Percentiles rank a stretch among this genome's conserved stretches.
These are phyloP conservation scores for Pseudogymnoascus destructans DNA, from an alignment of 2,329 filamentous ascomycete species.

Conservation along the genomic window DNA sequence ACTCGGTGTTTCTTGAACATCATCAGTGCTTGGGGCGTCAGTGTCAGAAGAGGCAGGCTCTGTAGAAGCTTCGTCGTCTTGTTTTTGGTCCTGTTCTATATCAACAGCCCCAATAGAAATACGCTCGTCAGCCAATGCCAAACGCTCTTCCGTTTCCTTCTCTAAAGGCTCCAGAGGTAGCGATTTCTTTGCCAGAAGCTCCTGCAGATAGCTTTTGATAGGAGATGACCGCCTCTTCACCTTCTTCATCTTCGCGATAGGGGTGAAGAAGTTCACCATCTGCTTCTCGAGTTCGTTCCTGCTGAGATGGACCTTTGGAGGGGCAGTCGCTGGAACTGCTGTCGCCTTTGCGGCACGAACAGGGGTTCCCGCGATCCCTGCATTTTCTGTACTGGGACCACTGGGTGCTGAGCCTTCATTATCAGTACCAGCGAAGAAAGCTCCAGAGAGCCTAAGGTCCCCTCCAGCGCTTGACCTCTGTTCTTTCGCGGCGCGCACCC, in stretches of 20 bases:
- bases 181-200: conserved; percentile 1
- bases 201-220: conserved; percentile 12
- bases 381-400: neutral
- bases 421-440: neutral
- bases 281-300: conserved; percentile 3
- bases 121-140: neutral
- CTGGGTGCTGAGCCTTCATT: neutral
- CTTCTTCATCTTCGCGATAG: conserved; percentile 7
- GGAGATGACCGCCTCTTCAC: conserved; percentile 3
- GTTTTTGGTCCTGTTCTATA: neutral
- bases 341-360: neutral
- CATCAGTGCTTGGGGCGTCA: neutral
- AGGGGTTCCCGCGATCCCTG: neutral
- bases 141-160: neutral
- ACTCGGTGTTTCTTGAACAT: neutral
- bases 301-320: conserved; percentile 6
- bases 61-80: neutral
- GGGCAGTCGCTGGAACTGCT: neutral
- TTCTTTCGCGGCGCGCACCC: neutral
- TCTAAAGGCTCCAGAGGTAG: neutral
- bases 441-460: neutral
- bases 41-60: neutral
- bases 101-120: neutral
- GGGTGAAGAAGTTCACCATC: conserved; percentile 8
- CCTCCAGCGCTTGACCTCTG: neutral